Evolutionary conservation across 331 rosid genomes (phyloP).

Genomic region (Rhamnella rubrinervis): DNA sequence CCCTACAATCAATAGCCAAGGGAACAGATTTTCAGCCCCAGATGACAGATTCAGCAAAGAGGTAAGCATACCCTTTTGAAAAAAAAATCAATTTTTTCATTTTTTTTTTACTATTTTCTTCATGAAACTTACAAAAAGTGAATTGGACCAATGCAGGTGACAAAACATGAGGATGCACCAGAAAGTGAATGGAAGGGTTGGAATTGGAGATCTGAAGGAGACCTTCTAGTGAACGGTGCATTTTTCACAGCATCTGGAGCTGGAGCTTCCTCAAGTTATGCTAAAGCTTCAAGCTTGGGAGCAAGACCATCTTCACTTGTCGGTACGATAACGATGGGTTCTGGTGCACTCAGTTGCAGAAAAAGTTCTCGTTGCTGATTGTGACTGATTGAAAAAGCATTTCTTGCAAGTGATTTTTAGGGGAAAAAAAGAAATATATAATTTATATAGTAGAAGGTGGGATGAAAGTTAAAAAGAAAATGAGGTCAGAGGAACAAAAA

Average conservation of each 20-base stretch:
- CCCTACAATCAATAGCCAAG: constrained; percentile 92
- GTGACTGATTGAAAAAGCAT: constrained; percentile 1
- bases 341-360: constrained; percentile 73
- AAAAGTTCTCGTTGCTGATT: constrained; percentile 74
- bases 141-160: constrained; percentile 48
- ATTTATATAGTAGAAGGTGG: background rate
- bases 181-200: constrained; percentile 77
- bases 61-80: constrained; percentile 28
- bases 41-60: constrained; percentile 79
- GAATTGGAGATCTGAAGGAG: constrained; percentile 97
- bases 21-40: constrained; percentile 90
- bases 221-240: constrained; percentile 73
- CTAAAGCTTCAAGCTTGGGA: constrained; percentile 83
- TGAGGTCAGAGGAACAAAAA: too few species aligned
- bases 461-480: background rate
- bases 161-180: constrained; percentile 85
- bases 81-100: background rate
- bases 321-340: constrained; percentile 49
- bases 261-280: constrained; percentile 84
- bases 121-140: background rate
- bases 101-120: background rate
- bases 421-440: background rate
- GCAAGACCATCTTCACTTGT: constrained; percentile 90
- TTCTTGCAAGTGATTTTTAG: background rate
- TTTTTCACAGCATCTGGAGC: constrained; percentile 78